Conservation (phyloP, 768 basidiomycete species). For the Chalciporus chontae region DNA sequence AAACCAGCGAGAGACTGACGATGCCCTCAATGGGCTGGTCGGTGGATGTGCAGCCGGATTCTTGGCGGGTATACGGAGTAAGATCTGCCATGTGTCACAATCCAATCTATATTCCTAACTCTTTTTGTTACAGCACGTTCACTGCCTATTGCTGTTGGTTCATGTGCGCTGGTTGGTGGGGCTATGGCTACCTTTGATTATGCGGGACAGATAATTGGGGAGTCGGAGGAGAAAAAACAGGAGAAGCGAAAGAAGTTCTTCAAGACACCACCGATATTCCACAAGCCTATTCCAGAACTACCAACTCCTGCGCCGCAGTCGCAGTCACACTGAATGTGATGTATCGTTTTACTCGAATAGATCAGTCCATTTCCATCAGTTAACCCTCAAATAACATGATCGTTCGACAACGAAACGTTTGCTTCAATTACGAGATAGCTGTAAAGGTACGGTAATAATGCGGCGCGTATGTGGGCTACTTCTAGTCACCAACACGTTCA, state of each 20-base stretch:
- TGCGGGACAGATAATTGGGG: slow-evolving; percentile 60
- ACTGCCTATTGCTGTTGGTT: slow-evolving; percentile 74
- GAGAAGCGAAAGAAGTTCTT: slow-evolving; percentile 80
- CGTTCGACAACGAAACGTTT: background rate
- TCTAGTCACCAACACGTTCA: slow-evolving; percentile 12
- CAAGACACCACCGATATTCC: slow-evolving; percentile 56
- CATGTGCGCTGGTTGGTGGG: slow-evolving; percentile 75
- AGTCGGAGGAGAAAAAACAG: slow-evolving; percentile 47
- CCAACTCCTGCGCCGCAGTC: slow-evolving; percentile 13
- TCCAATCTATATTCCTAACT: slow-evolving; percentile 11
- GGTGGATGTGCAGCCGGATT: slow-evolving; percentile 94
- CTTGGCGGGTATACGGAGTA: slow-evolving; percentile 82
- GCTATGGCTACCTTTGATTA: slow-evolving; percentile 81
- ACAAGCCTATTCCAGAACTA: slow-evolving; percentile 19
- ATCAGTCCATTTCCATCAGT: slow-evolving; percentile 2
- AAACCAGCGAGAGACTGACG: slow-evolving; percentile 75
- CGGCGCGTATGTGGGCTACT: background rate
- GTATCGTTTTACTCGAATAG: slow-evolving; percentile 16
- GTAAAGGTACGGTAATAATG: slow-evolving; percentile 5
- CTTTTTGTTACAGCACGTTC: slow-evolving; percentile 61
- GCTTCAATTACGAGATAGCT: background rate
- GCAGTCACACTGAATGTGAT: slow-evolving; percentile 16
- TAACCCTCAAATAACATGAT: background rate
- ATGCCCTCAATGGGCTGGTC: slow-evolving; percentile 76
- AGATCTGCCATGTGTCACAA: slow-evolving; percentile 14